Conservation (phyloP, 768 basidiomycete genomes). For the Russula olivacea region DNA sequence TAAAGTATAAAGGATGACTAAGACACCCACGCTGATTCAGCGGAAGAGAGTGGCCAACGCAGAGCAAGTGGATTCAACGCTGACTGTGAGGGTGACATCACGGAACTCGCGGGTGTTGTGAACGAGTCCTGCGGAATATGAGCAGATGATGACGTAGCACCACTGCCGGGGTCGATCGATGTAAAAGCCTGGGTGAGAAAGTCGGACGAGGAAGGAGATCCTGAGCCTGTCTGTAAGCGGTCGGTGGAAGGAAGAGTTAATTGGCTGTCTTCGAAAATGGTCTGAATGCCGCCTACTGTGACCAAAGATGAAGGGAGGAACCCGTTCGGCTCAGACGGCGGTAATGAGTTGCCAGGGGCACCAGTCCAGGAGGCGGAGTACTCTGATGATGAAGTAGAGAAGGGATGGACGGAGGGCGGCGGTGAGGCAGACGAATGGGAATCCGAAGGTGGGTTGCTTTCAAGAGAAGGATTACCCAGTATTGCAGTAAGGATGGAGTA, state of each 20-base stretch:
- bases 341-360: slow-evolving; percentile 1
- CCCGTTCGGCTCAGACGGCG: slow-evolving; percentile 8
- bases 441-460: slow-evolving; percentile 20
- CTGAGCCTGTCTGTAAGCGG: slow-evolving; percentile 7
- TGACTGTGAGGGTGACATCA: slow-evolving; percentile 2
- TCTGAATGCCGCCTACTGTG: background rate
- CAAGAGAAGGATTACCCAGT: slow-evolving; percentile 45
- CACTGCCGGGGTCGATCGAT: slow-evolving; percentile 8
- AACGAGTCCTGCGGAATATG: slow-evolving; percentile 11
- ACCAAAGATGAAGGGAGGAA: slow-evolving; percentile 16
- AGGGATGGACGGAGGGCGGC: slow-evolving; percentile 16
- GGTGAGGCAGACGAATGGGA: slow-evolving; percentile 22
- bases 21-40: slow-evolving; percentile 23
- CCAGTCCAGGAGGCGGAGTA: slow-evolving; percentile 17
- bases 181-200: slow-evolving; percentile 16
- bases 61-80: slow-evolving; percentile 21
- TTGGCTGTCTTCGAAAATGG: slow-evolving; percentile 8
- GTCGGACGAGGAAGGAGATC: slow-evolving; percentile 13
- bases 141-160: slow-evolving; percentile 1
- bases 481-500: slow-evolving; percentile 93
- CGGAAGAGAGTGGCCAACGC: slow-evolving; percentile 22
- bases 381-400: slow-evolving; percentile 9
- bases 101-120: background rate
- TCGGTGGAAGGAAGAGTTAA: slow-evolving; percentile 4
- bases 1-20: background rate